phyloP scores from a whole-genome alignment of 2,329 filamentous ascomycete genomes.

The Colletotrichum sp. region DNA sequence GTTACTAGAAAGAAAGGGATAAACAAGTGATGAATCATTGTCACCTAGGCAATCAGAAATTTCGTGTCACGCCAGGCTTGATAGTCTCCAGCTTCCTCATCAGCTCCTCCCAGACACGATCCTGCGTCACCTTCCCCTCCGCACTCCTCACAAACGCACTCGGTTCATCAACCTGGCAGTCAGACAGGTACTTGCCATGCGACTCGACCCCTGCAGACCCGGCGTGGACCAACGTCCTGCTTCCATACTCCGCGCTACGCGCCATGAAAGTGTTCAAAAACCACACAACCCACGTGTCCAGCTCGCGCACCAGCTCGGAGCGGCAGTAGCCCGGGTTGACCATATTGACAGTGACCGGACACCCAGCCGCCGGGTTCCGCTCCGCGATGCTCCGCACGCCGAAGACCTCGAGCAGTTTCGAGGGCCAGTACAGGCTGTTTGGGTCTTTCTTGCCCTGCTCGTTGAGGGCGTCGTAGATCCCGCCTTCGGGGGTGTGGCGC shows the following conservation, averaged over 20 bases:
- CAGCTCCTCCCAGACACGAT: conserved; percentile 49
- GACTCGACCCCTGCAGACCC: conserved; percentile 41
- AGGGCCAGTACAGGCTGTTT: conserved; percentile 28
- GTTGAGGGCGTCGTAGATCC: conserved; percentile 33
- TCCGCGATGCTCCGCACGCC: conserved; percentile 27
- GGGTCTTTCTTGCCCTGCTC: conserved; percentile 16
- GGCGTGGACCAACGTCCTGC: conserved; percentile 45
- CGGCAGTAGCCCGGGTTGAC: conserved; percentile 60
- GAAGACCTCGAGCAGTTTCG: conserved; percentile 36
- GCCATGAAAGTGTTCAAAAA: conserved; percentile 40
- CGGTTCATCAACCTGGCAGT: conserved; percentile 32
- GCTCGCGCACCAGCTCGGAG: conserved; percentile 47
- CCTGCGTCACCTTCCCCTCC: conserved; percentile 40
- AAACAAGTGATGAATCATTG: background rate
- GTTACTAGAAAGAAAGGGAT: background rate
- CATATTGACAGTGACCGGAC: conserved; percentile 52
- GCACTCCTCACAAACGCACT: conserved; percentile 41
- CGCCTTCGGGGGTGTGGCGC: conserved; percentile 26
- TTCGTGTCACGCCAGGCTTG: conserved; percentile 35
- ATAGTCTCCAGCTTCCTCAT: conserved; percentile 43
- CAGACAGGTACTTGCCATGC: conserved; percentile 51
- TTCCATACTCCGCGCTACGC: conserved; percentile 51
- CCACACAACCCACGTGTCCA: conserved; percentile 4
- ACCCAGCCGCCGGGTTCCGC: conserved; percentile 6
- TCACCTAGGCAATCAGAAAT: background rate